Conservation (phyloP, 2,329 filamentous ascomycete species). For the Penicillium expansum region DNA sequence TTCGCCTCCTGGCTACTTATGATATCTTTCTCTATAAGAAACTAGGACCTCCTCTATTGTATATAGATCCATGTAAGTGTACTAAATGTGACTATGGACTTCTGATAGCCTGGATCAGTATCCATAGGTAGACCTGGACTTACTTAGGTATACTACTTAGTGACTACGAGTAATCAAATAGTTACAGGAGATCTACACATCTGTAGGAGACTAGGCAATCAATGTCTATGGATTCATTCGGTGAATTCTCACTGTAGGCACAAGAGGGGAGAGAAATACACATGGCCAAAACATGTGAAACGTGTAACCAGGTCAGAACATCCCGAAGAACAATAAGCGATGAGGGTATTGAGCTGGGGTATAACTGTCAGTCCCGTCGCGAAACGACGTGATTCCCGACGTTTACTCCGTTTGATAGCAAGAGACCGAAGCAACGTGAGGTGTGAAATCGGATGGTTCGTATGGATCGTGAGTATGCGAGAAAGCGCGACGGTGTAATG, state of each 20-base stretch:
- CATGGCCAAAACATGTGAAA: neutral
- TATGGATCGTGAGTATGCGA: slow-evolving; percentile 2
- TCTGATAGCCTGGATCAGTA: neutral
- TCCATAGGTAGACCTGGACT: neutral
- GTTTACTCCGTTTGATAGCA: neutral
- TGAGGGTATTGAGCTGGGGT: neutral
- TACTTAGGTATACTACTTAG: neutral
- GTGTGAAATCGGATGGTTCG: neutral
- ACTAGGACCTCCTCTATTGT: neutral
- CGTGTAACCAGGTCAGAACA: neutral
- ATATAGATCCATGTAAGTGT: neutral
- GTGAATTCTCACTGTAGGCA: neutral
- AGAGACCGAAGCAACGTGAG: neutral
- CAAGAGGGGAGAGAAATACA: neutral
- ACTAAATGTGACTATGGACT: neutral
- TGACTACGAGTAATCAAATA: neutral
- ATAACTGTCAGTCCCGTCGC: neutral
- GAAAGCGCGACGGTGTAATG: neutral
- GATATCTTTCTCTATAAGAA: neutral
- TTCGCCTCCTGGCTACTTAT: neutral
- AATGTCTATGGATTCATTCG: neutral
- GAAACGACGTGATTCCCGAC: neutral
- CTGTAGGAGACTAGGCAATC: neutral
- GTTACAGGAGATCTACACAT: neutral
- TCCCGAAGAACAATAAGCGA: neutral